Conservation (phyloP, 1,139 yeast species). For the Blastobotrys apis region DNA sequence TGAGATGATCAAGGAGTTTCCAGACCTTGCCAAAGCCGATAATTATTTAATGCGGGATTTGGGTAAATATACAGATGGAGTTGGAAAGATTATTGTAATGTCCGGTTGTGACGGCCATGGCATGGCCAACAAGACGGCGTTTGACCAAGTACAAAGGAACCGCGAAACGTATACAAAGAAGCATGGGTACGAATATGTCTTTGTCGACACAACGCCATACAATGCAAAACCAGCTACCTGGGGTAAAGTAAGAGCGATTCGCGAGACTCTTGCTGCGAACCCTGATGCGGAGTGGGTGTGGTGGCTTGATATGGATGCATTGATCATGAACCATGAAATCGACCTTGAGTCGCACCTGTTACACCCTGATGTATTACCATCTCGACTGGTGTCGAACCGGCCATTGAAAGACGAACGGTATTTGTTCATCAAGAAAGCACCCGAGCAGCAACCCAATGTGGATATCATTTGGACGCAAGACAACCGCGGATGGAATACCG, state of each 20-base stretch:
- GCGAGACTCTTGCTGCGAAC: constrained; percentile 26
- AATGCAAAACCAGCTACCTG: constrained; percentile 26
- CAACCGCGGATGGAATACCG: constrained; percentile 34
- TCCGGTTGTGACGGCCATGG: constrained; percentile 30
- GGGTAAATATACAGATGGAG: constrained; percentile 16
- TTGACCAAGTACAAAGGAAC: constrained; percentile 29
- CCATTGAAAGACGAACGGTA: constrained; percentile 22
- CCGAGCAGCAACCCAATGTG: too few species aligned
- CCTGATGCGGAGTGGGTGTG: constrained; percentile 36
- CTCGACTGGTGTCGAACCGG: constrained; percentile 24
- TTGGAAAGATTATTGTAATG: constrained; percentile 29
- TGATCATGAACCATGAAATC: constrained; percentile 31
- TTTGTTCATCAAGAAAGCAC: constrained; percentile 22
- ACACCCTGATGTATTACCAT: constrained; percentile 28
- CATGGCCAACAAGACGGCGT: too few species aligned
- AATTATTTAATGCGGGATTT: neutral
- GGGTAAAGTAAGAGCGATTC: constrained; percentile 33
- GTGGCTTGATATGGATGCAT: constrained; percentile 35
- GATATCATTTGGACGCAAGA: constrained; percentile 30
- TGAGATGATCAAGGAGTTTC: neutral
- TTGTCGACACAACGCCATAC: constrained; percentile 26
- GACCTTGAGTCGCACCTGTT: constrained; percentile 32
- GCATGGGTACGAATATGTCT: constrained; percentile 33
- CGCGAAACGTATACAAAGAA: constrained; percentile 32
- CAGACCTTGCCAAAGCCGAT: neutral